These are phyloP conservation scores for Pseudozyma sp. DNA, from an alignment of 1,284 basidiomycete species.

Conservation along the genomic window DNA sequence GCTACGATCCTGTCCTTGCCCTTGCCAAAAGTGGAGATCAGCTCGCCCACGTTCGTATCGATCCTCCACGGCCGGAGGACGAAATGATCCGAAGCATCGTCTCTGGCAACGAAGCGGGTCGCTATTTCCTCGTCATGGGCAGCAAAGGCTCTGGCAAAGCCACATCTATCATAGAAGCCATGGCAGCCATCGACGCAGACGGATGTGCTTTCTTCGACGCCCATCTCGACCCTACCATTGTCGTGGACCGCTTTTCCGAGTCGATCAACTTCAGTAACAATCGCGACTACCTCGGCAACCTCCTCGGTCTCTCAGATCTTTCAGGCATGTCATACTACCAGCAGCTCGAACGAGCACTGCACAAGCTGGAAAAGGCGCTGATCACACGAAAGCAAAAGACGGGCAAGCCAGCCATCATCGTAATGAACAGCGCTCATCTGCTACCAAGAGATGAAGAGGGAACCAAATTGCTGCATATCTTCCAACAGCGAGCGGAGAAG, in stretches of 20 bases:
- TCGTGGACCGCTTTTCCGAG: slow-evolving; percentile 63
- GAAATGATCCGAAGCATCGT: slow-evolving; percentile 61
- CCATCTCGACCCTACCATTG: slow-evolving; percentile 56
- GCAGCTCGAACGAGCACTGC: slow-evolving; percentile 57
- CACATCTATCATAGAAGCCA: slow-evolving; percentile 62
- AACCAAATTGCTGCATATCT: slow-evolving; percentile 55
- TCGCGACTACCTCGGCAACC: slow-evolving; percentile 63
- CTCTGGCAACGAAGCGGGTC: slow-evolving; percentile 56
- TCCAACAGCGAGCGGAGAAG: slow-evolving; percentile 65
- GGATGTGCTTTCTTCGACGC: slow-evolving; percentile 65
- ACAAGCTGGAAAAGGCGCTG: slow-evolving; percentile 64
- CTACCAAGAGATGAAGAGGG: slow-evolving; percentile 62
- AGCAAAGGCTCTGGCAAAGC: slow-evolving; percentile 64
- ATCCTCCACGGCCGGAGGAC: slow-evolving; percentile 54
- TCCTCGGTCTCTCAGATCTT: slow-evolving; percentile 61
- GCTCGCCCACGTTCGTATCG: slow-evolving; percentile 54
- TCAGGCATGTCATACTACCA: slow-evolving; percentile 62
- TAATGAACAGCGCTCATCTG: slow-evolving; percentile 64
- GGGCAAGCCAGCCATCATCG: slow-evolving; percentile 62
- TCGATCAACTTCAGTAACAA: slow-evolving; percentile 64
- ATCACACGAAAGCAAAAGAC: slow-evolving; percentile 50
- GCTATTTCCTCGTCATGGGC: slow-evolving; percentile 64
- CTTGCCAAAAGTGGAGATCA: slow-evolving; percentile 55
- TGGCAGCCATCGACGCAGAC: slow-evolving; percentile 57
- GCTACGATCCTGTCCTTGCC: slow-evolving; percentile 62